Evolutionary conservation across 2,329 filamentous ascomycete genomes (phyloP).

Genomic region (Penicillium sp.): DNA sequence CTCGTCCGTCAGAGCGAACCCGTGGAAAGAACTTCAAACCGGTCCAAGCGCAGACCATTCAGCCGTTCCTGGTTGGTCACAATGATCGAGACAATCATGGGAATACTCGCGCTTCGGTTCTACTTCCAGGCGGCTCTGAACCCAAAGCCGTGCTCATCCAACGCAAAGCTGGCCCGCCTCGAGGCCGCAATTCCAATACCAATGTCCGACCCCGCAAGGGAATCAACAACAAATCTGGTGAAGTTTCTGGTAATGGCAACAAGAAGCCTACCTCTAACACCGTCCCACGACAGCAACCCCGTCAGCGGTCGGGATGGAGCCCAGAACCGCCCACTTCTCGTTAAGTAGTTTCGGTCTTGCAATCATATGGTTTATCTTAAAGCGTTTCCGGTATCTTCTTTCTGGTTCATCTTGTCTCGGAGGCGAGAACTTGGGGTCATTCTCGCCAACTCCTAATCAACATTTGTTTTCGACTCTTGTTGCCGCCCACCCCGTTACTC

Average conservation of each 20-base stretch:
- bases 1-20: slow-evolving; percentile 34
- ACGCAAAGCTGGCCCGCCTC: slow-evolving; percentile 32
- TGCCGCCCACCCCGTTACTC: not conserved
- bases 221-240: slow-evolving; percentile 33
- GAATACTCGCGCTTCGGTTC: slow-evolving; percentile 44
- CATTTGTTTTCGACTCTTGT: not conserved
- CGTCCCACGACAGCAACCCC: not conserved
- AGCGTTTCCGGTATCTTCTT: slow-evolving; percentile 6
- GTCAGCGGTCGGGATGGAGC: not conserved
- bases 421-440: not conserved
- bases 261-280: slow-evolving; percentile 27
- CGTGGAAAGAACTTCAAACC: slow-evolving; percentile 54
- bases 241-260: slow-evolving; percentile 24
- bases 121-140: slow-evolving; percentile 48
- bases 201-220: slow-evolving; percentile 12
- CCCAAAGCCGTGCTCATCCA: slow-evolving; percentile 44
- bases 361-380: not conserved
- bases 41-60: slow-evolving; percentile 52
- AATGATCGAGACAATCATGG: slow-evolving; percentile 41
- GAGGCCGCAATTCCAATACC: slow-evolving; percentile 28
- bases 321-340: not conserved
- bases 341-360: not conserved
- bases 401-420: not conserved
- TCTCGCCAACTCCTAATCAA: not conserved
- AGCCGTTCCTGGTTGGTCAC: slow-evolving; percentile 45